Evolutionary conservation across 1,139 yeast genomes (phyloP).

Genomic region (Taphrina wiesneri): DNA sequence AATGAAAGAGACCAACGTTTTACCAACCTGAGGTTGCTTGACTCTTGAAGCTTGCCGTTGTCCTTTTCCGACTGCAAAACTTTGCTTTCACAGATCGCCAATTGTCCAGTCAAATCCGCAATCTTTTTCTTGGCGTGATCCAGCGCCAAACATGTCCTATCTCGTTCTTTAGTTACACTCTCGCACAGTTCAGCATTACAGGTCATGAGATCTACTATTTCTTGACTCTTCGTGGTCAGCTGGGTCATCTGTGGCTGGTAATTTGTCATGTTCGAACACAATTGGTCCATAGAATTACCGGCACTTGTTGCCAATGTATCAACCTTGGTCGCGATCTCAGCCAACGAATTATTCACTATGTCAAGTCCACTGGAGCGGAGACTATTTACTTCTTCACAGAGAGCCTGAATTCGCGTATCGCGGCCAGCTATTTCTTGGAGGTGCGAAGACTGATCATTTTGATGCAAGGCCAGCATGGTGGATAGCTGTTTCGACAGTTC

Average conservation of each 20-base stretch:
- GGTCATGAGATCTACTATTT: not conserved
- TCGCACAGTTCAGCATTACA: not conserved
- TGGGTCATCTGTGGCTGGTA: not conserved
- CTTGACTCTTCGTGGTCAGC: not conserved
- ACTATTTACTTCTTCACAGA: not conserved
- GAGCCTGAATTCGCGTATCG: not conserved
- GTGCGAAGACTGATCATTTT: not conserved
- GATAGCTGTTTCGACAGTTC: slow-evolving; percentile 1
- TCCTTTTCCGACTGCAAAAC: not conserved
- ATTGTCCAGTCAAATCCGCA: not conserved
- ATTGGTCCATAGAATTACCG: not conserved
- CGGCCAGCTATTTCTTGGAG: not conserved
- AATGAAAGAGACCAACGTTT: no score
- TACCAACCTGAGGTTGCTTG: not conserved
- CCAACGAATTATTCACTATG: not conserved
- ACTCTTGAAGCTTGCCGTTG: not conserved
- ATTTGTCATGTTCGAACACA: not conserved
- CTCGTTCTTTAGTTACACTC: not conserved
- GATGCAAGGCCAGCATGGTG: not conserved
- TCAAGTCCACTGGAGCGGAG: not conserved
- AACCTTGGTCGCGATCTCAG: not conserved
- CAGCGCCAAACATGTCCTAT: not conserved
- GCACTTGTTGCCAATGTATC: not conserved
- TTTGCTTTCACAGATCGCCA: not conserved
- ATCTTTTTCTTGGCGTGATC: not conserved